Base-by-base conservation (phyloP, 2,329 filamentous ascomycete genomes). In the Aspergillus floridensis region DNA sequence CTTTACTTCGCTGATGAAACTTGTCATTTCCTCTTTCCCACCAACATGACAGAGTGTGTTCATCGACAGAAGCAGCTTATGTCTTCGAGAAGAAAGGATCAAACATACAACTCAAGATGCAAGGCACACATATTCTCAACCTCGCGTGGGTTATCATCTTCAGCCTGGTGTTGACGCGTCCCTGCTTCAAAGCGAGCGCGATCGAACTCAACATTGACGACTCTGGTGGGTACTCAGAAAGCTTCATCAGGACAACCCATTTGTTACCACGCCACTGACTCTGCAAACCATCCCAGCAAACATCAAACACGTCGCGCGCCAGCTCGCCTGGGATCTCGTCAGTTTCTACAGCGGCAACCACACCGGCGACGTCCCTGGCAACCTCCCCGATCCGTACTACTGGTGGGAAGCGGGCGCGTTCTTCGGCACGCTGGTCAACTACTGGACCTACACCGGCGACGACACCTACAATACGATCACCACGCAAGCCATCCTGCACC, bases 391-490 rank as follows among this genome's bases (percentile, higher is more conserved):
- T 5, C 81, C 80, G n/a, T 85, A 85, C 66, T 55, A 55, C 41
- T 85, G 82, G 82, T 92, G 86, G 89, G 87, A 89, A 76, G 86
- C 80, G 5, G 88, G 88, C 53, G 88, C 88, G 58, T 84, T 92
- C 77, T 84, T 82, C 67, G 80, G 78, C 14, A 79, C 87, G 3
- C 77, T 93, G 64, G 79, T 93, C 57, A 88, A 93, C 67, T 93
- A 93, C 73, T 93, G 89, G 89, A 88, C 88, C 70, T 90, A 90
- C 70, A 92, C 90, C 0, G 86, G 86, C 14, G 89, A 93, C 70
- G 77, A 81, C 5, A 80, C 82, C 47, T 92, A 89, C 77, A 92
- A 92, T 70, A 77, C 86, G 14, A 77, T 90, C 47, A 84, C 85
- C 8, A 82, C 80, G 24, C 80, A 89, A 63, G 91, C 83, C 4